Base-by-base conservation (phyloP, 768 basidiomycete species). In the Tylopilus rubrobrunneus region DNA sequence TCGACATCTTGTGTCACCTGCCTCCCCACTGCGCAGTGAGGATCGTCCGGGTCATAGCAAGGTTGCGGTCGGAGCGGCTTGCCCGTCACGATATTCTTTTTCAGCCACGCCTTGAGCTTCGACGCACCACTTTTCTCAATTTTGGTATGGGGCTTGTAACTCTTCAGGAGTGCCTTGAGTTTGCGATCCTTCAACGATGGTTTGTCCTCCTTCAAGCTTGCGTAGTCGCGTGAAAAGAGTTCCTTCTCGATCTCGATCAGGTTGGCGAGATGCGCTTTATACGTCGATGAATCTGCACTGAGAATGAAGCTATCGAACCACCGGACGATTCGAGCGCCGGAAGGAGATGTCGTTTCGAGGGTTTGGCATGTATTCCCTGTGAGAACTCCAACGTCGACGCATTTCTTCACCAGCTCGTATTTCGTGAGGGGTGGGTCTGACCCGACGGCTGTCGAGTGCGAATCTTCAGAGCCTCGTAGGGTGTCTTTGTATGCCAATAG, bases 401-500 rank as follows among this genome's bases (percentile, higher is more conserved):
- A 62, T 36, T 41, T 37, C 40, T 62, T 65, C 12, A n/a, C 37
- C 36, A 61, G 51, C 19, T 60, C 58, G 12, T 45, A 56, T 47
- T 66, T 68, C 12, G 49, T 21, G 1, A 53, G 33, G 7, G 31
- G 37, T 7, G 25, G 36, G 49, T 64, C 62, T 40, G 61, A 37
- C 21, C 58, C 61, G 21, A 85, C 81, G 17, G 76, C 75, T 0
- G 85, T 87, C 23, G 64, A 63, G 48, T 83, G 78, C 1, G 86
- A 87, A 64, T 86, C 85, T 62, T 81, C 79, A n/a, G 86, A 87
- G 45, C 80, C 84, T 50, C 84, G 77, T 14, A 78, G 74, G 1
- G 68, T 65, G n/a, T 73, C 71, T 39, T 76, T 73, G 39, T 65
- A 59, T 48, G 52, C 49, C 52, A 63, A 39, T 23, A 34, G 53